Evolutionary conservation across 352 stramenopile genomes (phyloP), one percentile per base, ranked within the genome.

Genomic region (Phytopythium vexans): DNA sequence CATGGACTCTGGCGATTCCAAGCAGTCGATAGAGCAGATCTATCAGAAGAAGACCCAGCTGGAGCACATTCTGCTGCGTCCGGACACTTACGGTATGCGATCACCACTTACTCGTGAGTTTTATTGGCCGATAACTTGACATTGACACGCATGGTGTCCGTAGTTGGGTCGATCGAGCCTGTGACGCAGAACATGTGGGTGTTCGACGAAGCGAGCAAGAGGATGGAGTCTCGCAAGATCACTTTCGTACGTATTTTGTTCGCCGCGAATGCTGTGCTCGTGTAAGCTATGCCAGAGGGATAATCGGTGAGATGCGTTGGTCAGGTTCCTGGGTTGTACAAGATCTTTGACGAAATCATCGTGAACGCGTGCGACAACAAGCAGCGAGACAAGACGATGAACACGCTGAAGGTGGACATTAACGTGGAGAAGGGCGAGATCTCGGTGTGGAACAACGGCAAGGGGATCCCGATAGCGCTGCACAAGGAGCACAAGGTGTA

Each of bases 281-380:
- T 62, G 38, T 31, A 61, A 38, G 1, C 21, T 2, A 27, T 27
- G 21, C 21, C 21, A 27, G 21, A 27, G 21, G 21, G 21, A 27
- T 27, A 27, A 27, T 27, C 21, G 12, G 37, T 41, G 37, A 41
- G 37, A 41, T 41, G 21, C 2, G 8, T 14, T 41, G 4, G 57
- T 14, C 64, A 94, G 81, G 77, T 97, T 14, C 96, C 97, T 27
- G 97, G 94, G 36, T 68, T 99, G 31, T 96, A 98, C 66, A 99
- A 99, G 82, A 98, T 99, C 60, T 99, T 99, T 67, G 97, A 99
- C 68, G 97, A 99, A 66, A 99, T 99, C 52, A 96, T 99, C 12
- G 97, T 99, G 43, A 99, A 99, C 74, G 98, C 98, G 1, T 98
- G 96, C 16, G 98, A 99, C 66, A 99, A 99, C 86, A 99, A 99